Percentiles rank a stretch among this genome's conserved stretches.
Evolutionary conservation across 2,329 filamentous ascomycete species (phyloP).

Genomic region (Didymella arachidicola): DNA sequence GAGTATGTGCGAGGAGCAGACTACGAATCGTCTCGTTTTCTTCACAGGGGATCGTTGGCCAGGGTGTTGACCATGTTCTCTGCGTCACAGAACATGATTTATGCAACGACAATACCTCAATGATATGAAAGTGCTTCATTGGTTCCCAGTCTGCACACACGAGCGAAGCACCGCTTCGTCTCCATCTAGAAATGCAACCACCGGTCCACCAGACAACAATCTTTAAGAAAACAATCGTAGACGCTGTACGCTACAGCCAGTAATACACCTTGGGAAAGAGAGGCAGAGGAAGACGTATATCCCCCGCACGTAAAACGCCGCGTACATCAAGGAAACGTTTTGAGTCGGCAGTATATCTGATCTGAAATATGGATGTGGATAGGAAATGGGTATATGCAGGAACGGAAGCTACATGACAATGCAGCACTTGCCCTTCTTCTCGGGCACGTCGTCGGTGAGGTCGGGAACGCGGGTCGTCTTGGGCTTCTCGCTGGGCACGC

Average conservation of each 20-base stretch:
- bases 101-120: neutral
- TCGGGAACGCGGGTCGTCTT: conserved; percentile 62
- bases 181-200: conserved; percentile 18
- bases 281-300: conserved; percentile 18
- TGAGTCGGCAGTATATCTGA: conserved; percentile 31
- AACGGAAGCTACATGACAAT: conserved; percentile 70
- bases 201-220: neutral
- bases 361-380: conserved; percentile 5
- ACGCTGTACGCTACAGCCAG: conserved; percentile 47
- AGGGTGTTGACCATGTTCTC: too few relatives aligned
- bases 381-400: conserved; percentile 41
- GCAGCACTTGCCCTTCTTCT: conserved; percentile 73
- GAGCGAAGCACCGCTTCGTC: conserved; percentile 13
- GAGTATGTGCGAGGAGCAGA: too few relatives aligned
- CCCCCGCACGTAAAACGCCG: conserved; percentile 31
- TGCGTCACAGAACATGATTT: neutral
- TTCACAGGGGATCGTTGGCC: too few relatives aligned
- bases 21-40: too few relatives aligned
- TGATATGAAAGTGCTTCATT: neutral
- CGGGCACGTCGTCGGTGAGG: conserved; percentile 63
- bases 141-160: neutral
- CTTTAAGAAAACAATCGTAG: conserved; percentile 17
- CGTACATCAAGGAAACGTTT: conserved; percentile 37
- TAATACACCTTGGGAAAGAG: conserved; percentile 24
- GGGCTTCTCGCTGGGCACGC: conserved; percentile 44